Percentiles rank a stretch among this genome's conserved stretches.
These are phyloP conservation scores for Ascochyta clinopodiicola DNA, from an alignment of 2,329 filamentous ascomycete species.

Conservation along the genomic window DNA sequence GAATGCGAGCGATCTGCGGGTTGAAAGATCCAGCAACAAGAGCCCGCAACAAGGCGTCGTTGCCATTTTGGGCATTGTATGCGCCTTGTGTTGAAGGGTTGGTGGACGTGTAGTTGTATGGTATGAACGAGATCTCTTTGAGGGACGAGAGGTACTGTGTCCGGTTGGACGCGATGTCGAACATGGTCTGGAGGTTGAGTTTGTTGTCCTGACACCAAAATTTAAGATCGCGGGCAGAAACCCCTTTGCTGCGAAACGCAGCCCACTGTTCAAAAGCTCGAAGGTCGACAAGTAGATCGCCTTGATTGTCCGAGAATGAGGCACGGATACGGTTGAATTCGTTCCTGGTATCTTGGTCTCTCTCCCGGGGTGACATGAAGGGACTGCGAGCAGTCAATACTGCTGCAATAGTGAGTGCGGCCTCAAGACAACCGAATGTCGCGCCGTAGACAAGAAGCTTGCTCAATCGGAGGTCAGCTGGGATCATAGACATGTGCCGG, in stretches of 20 bases:
- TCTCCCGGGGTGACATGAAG: conserved; percentile 82
- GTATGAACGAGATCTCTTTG: conserved; percentile 82
- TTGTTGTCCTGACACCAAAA: conserved; percentile 86
- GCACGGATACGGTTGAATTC: conserved; percentile 78
- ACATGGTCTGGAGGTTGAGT: conserved; percentile 80
- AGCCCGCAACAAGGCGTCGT: conserved; percentile 55
- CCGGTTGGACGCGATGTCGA: conserved; percentile 86
- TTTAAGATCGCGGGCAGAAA: conserved; percentile 67
- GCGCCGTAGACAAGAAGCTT: conserved; percentile 96
- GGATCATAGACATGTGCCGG: conserved; percentile 91
- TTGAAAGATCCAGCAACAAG: conserved; percentile 60
- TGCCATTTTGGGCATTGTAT: conserved; percentile 58
- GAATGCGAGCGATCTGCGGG: conserved; percentile 89
- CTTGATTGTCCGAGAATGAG: conserved; percentile 77
- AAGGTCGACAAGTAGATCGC: conserved; percentile 87
- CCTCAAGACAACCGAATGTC: conserved; percentile 89
- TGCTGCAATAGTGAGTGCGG: conserved; percentile 85
- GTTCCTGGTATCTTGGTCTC: conserved; percentile 83
- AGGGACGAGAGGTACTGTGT: conserved; percentile 86
- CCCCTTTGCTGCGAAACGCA: conserved; percentile 64
- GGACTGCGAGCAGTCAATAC: conserved; percentile 90
- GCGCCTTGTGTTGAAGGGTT: conserved; percentile 31
- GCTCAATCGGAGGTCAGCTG: conserved; percentile 87
- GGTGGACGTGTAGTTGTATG: conserved; percentile 46
- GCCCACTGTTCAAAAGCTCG: conserved; percentile 85